Evolutionary conservation across 768 basidiomycete genomes (phyloP).

Genomic region (Naematelia encephala): DNA sequence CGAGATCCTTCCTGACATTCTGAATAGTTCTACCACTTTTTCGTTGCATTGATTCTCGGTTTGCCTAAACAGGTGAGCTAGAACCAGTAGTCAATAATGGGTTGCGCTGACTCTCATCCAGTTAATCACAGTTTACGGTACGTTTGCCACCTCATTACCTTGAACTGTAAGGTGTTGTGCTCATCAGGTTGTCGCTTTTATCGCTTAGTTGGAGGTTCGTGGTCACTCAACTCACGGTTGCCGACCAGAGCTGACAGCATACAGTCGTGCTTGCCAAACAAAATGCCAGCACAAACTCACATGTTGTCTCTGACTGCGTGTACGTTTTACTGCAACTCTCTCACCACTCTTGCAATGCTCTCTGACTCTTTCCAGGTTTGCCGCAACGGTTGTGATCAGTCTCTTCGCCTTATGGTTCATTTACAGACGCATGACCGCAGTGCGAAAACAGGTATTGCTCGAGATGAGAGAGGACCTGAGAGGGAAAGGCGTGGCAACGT

Average conservation of each 20-base stretch:
- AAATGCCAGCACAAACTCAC: constrained; percentile 55
- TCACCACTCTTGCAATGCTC: background rate
- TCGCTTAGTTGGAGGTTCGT: constrained; percentile 61
- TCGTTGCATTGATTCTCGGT: constrained; percentile 73
- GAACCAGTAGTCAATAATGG: constrained; percentile 2
- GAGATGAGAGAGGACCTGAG: constrained; percentile 34
- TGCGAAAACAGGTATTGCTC: constrained; percentile 44
- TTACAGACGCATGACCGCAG: constrained; percentile 61
- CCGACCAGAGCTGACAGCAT: background rate
- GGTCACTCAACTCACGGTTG: constrained; percentile 52
- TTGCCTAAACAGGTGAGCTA: constrained; percentile 76
- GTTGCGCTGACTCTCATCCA: background rate
- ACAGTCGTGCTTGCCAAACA: constrained; percentile 44
- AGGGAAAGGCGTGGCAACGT: constrained; percentile 1
- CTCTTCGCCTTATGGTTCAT: constrained; percentile 62
- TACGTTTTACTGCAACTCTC: constrained; percentile 13
- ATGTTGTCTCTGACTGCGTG: constrained; percentile 68
- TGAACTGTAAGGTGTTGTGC: background rate
- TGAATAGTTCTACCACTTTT: constrained; percentile 62
- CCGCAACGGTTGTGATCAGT: constrained; percentile 67
- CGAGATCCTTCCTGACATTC: background rate
- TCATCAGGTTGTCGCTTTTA: background rate
- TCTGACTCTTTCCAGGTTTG: constrained; percentile 50
- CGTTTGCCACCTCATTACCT: background rate
- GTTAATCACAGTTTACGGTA: constrained; percentile 66